Base-by-base conservation (phyloP, 2,329 filamentous ascomycete genomes). In the Penicillium sp. region DNA sequence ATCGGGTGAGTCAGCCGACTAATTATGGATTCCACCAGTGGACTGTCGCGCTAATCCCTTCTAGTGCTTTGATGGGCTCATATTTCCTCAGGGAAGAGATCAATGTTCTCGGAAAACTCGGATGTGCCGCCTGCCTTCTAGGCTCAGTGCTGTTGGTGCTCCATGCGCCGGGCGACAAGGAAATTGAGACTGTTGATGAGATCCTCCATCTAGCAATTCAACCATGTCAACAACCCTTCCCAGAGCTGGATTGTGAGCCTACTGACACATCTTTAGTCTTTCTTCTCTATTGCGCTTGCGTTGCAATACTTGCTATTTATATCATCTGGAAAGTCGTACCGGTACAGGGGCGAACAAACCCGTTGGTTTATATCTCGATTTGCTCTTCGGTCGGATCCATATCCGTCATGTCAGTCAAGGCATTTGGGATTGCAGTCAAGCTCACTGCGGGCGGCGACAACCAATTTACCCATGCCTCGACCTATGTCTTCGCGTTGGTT, bases 391-490 rank as follows among this genome's bases (percentile, higher is more conserved):
- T 97, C 62, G 94, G 94, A 68, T 96, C 93, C 52, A 89, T 99
- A 61, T 97, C 94, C 15, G 93, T 99, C 80, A 97, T 99, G 94
- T 92, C 94, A 33, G 90, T 97, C 77, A 99, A 99, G 81, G 93
- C 93, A 5, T 97, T 99, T 69, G 94, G 94, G 58, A 97, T 97
- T 73, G 94, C 94, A 35, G 82, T 99, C 65, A 97, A 97, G 79
- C 86, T 99, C 70, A 97, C 93, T 0, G 86, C 99, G 65, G 87
- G 84, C 50, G 94, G 93, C 53, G 89, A 94, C 77, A 99, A 99
- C 77, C 94, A 99, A 75, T 97, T 99, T 75, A 86, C 85, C 5
- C 91, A 96, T 68, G 90, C 94, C 1, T 39, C 91, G 49, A 99
- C 94, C 57, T 99, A 99, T 70, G 93, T 97, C 62, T 99, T 99